These are phyloP conservation scores for Aegle marmelos DNA, from an alignment of 345 rosid genomes.

Conservation along the genomic window DNA sequence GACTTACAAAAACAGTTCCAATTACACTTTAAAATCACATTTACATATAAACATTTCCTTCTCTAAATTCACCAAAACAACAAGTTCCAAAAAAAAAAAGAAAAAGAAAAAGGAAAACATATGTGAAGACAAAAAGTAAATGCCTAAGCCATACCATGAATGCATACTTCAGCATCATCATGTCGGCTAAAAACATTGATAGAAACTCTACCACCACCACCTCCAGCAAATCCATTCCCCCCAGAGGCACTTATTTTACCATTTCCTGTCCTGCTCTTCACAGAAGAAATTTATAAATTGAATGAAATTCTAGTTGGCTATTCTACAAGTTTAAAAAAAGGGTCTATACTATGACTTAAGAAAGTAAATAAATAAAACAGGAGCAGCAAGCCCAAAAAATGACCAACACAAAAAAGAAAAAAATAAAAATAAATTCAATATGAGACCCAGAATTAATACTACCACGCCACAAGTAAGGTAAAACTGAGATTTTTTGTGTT, in stretches of 20 bases:
- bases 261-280: conserved; percentile 50
- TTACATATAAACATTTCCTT: background rate
- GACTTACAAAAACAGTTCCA: background rate
- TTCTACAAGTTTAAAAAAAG: too few relatives aligned
- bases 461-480: background rate
- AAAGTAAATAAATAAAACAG: background rate
- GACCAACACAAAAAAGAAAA: background rate
- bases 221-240: conserved; percentile 74
- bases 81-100: background rate
- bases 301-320: background rate
- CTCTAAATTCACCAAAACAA: background rate
- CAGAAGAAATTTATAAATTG: conserved; percentile 11
- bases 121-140: background rate
- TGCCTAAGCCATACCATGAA: conserved; percentile 46
- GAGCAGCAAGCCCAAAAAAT: background rate
- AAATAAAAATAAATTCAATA: background rate
- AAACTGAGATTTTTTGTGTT: background rate
- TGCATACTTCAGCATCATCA: conserved; percentile 41
- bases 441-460: background rate
- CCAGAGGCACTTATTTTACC: conserved; percentile 60
- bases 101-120: too few relatives aligned
- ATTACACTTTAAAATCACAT: too few relatives aligned
- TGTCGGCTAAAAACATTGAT: conserved; percentile 68
- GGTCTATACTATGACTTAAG: background rate
- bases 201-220: conserved; percentile 75